Evolutionary conservation across 768 basidiomycete species (phyloP), one percentile per base, ranked within the genome.

Genomic region (Strobilomyces echinocephalus): DNA sequence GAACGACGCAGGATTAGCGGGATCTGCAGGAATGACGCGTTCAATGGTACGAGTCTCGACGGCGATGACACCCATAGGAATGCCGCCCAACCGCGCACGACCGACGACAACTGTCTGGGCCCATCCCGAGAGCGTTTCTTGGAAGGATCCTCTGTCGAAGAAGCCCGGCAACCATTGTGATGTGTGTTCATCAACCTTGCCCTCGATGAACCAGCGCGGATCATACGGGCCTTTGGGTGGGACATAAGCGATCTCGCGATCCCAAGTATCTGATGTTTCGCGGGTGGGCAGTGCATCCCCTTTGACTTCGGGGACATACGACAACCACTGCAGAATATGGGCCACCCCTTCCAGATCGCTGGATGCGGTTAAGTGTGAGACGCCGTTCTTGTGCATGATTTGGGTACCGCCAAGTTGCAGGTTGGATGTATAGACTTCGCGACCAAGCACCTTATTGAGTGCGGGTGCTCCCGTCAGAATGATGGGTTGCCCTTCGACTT

Each of bases 331-430:
- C 42, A 97, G 75, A 60, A 98, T 97, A 54, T 94, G 88, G 24
- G 87, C 85, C 15, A 95, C 93, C 54, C 97, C 97, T 70, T 98
- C 91, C 33, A 99, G 76, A 68, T 99, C 97, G 68, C 93, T 97
- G 63, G 83, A 83, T 33, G 97, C 95, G 4, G 92, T 95, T 54
- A 98, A 76, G 69, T 99, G 97, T 5, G 95, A 97, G 51, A 98
- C 91, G 73, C 97, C 97, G 67, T 99, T 99, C 83, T 97, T 97
- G 83, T 93, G 90, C 97, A 99, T 98, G 77, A 99, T 98, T 67
- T 99, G 97, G n/a, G 97, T 98, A 50, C 97, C 97, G 58, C 97
- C 97, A 55, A 99, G 89, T 71, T 98, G 97, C 61, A 99, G 72
- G 71, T 98, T 98, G 50, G 94, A 97, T 9, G 97, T 97, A 70